phyloP scores from a whole-genome alignment of 2,329 filamentous ascomycete species.

The Aaosphaeria arxii region DNA sequence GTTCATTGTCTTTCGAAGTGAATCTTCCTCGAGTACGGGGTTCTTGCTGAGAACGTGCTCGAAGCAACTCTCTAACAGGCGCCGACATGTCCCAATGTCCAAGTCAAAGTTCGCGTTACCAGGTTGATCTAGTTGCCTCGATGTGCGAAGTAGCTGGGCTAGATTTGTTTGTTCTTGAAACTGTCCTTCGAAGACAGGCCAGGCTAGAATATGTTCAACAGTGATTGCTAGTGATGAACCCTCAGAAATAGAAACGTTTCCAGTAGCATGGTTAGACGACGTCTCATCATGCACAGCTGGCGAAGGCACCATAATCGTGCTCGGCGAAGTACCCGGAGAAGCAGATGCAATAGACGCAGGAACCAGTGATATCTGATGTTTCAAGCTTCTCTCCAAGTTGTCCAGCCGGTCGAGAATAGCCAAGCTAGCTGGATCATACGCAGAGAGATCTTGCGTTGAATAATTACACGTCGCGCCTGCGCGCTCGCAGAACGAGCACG shows the following conservation, averaged over 20 bases:
- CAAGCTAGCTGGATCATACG: conserved; percentile 11
- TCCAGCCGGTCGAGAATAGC: conserved; percentile 7
- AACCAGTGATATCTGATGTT: neutral
- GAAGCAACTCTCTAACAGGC: conserved; percentile 10
- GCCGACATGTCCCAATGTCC: conserved; percentile 22
- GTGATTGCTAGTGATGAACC: neutral
- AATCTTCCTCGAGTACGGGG: neutral
- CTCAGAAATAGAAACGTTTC: neutral
- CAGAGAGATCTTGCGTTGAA: conserved; percentile 8
- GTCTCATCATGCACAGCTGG: neutral
- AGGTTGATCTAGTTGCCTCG: neutral
- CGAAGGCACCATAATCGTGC: neutral
- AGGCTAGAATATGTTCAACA: neutral
- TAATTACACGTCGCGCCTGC: conserved; percentile 9
- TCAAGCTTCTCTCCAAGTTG: conserved; percentile 4
- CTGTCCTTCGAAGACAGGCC: neutral
- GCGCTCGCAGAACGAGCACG: conserved; percentile 8
- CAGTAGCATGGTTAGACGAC: neutral
- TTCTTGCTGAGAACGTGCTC: neutral
- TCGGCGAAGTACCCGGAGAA: neutral
- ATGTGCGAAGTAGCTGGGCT: neutral
- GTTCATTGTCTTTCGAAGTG: neutral
- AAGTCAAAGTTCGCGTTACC: conserved; percentile 10
- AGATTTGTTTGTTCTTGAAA: neutral
- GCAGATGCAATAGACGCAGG: neutral